phyloP scores from a whole-genome alignment of 1,139 yeast species.

The Geotrichum macrosporum region DNA sequence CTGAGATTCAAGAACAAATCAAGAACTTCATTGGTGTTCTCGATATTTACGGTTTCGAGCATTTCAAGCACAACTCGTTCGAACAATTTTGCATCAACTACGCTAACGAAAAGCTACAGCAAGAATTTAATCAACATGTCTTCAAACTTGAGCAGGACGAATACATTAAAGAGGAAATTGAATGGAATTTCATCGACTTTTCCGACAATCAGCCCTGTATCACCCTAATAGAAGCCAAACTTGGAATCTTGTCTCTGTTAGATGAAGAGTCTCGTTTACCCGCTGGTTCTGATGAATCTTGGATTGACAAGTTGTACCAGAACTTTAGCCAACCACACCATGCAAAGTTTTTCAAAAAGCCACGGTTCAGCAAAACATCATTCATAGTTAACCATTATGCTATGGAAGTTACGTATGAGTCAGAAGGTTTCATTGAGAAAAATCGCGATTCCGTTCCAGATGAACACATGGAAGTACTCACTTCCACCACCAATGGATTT shows the following conservation, averaged over 20 bases:
- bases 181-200: constrained; percentile 95
- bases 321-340: constrained; percentile 78
- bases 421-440: constrained; percentile 93
- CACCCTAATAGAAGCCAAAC: constrained; percentile 79
- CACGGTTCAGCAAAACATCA: constrained; percentile 88
- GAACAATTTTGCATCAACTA: constrained; percentile 97
- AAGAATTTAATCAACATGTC: constrained; percentile 95
- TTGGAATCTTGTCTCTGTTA: constrained; percentile 80
- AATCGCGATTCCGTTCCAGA: constrained; percentile 97
- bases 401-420: constrained; percentile 85
- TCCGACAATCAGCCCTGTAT: constrained; percentile 98
- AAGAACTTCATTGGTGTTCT: constrained; percentile 88
- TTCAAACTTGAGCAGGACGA: constrained; percentile 96
- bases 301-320: constrained; percentile 87
- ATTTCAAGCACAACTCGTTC: constrained; percentile 87
- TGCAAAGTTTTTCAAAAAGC: constrained; percentile 78
- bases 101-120: constrained; percentile 96
- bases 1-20: constrained; percentile 51
- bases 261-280: constrained; percentile 97
- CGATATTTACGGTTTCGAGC: constrained; percentile 97
- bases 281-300: constrained; percentile 87
- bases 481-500: constrained; percentile 60
- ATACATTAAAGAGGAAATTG: constrained; percentile 83
- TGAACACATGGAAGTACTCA: constrained; percentile 83
- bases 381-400: constrained; percentile 94